Evolutionary conservation across 1,139 yeast genomes (phyloP).

Genomic region (Saccharomyces hybrid): DNA sequence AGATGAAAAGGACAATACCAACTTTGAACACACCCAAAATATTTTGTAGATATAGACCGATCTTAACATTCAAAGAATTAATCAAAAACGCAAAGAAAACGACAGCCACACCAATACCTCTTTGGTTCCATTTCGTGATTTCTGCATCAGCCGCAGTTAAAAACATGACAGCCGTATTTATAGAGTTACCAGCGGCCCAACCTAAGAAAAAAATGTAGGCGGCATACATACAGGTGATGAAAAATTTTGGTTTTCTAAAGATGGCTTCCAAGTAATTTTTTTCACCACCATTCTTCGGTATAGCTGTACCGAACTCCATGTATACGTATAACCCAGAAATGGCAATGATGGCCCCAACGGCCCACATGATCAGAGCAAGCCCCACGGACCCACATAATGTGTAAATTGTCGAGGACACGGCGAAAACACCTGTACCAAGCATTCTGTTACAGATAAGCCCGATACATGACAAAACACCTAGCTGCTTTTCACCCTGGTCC

Average conservation of each 20-base stretch:
- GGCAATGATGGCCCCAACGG: constrained; percentile 67
- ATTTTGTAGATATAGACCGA: constrained; percentile 64
- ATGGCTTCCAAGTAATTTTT: constrained; percentile 74
- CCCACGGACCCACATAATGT: constrained; percentile 65
- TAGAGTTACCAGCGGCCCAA: constrained; percentile 64
- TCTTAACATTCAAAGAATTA: constrained; percentile 53
- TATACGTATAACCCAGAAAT: constrained; percentile 67
- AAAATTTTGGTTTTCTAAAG: constrained; percentile 58
- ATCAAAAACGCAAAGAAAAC: constrained; percentile 63
- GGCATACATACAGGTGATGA: constrained; percentile 69
- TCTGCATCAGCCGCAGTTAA: constrained; percentile 65
- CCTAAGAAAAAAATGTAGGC: constrained; percentile 70
- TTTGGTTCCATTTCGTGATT: constrained; percentile 64
- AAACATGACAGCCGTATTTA: constrained; percentile 31
- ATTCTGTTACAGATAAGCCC: constrained; percentile 68
- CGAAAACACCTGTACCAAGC: constrained; percentile 84
- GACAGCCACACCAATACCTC: constrained; percentile 69
- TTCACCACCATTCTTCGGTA: constrained; percentile 85
- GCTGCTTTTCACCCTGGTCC: constrained; percentile 46
- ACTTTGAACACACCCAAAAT: constrained; percentile 64
- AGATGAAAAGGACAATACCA: constrained; percentile 56
- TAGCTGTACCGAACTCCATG: constrained; percentile 77
- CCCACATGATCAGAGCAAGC: constrained; percentile 64
- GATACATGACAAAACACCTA: constrained; percentile 63
- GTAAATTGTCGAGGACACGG: constrained; percentile 75